Evolutionary conservation across 805 yeast genomes (phyloP).

Genomic region (Yamadazyma philogaea): DNA sequence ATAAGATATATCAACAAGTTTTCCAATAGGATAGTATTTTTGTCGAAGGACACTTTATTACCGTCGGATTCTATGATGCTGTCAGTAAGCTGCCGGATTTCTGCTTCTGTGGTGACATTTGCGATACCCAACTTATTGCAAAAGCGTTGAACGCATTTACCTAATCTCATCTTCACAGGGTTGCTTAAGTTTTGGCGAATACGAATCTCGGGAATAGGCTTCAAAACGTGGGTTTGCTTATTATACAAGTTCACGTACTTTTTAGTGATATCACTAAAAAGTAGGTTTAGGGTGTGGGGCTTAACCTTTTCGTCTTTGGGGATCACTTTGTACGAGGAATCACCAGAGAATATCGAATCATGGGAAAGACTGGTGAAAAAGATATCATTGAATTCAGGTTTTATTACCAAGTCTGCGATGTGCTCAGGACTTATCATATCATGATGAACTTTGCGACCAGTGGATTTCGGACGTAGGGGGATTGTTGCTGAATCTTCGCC

Average conservation of each 20-base stretch:
- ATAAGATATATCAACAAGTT: neutral
- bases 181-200: constrained; percentile 13
- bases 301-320: constrained; percentile 14
- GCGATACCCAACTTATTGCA: neutral
- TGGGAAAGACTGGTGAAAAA: constrained; percentile 28
- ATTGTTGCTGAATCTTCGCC: constrained; percentile 33
- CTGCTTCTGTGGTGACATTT: neutral
- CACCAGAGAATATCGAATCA: constrained; percentile 29
- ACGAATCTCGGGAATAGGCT: constrained; percentile 12
- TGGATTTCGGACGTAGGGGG: constrained; percentile 25
- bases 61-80: neutral
- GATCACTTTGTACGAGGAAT: constrained; percentile 20
- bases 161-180: neutral
- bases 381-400: constrained; percentile 27
- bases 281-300: constrained; percentile 20
- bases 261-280: constrained; percentile 25
- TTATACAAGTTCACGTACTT: constrained; percentile 32
- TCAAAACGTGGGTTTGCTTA: constrained; percentile 17
- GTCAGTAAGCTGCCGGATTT: neutral
- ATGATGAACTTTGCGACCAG: constrained; percentile 18
- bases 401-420: constrained; percentile 32
- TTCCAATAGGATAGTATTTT: constrained; percentile 15
- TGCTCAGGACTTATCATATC: constrained; percentile 34
- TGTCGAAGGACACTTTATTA: neutral
- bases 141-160: neutral